These are phyloP conservation scores for Cephaloascus albidus DNA, from an alignment of 805 yeast species.

Conservation along the genomic window DNA sequence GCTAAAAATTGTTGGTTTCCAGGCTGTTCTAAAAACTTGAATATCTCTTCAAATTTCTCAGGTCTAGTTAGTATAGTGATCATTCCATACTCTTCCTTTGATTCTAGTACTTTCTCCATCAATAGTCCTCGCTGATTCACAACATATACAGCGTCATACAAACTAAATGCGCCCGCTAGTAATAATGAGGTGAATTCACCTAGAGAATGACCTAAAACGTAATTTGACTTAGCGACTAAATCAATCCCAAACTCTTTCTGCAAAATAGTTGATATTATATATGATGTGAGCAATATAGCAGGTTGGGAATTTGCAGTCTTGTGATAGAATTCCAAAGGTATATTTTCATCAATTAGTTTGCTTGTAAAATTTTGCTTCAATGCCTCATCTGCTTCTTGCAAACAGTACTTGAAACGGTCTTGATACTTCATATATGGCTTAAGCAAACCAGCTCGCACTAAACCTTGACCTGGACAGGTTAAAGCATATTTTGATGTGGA, in stretches of 20 bases:
- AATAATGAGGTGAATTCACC: slow-evolving; percentile 32
- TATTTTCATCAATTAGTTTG: slow-evolving; percentile 7
- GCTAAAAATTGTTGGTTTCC: slow-evolving; percentile 21
- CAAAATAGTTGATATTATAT: slow-evolving; percentile 14
- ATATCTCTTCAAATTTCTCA: slow-evolving; percentile 10
- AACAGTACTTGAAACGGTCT: slow-evolving; percentile 4
- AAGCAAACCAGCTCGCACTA: slow-evolving; percentile 12
- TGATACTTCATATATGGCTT: slow-evolving; percentile 8
- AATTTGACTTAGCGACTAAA: slow-evolving; percentile 8
- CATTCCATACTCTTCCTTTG: slow-evolving; percentile 20
- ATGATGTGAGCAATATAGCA: slow-evolving; percentile 9
- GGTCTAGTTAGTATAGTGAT: slow-evolving; percentile 21
- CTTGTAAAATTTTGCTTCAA: slow-evolving; percentile 12
- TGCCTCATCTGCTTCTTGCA: slow-evolving; percentile 12
- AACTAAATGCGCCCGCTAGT: slow-evolving; percentile 17
- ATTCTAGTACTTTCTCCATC: slow-evolving; percentile 19
- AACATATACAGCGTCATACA: slow-evolving; percentile 13
- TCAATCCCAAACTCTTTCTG: slow-evolving; percentile 9
- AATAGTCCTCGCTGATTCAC: slow-evolving; percentile 26
- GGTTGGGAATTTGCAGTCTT: slow-evolving; percentile 22
- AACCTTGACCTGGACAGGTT: slow-evolving; percentile 27
- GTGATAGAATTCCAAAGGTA: slow-evolving; percentile 11
- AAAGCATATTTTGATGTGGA: slow-evolving; percentile 11
- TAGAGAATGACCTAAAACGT: slow-evolving; percentile 31
- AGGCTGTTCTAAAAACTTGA: slow-evolving; percentile 7